These are phyloP conservation scores for Saccharomycopsis selenospora DNA, from an alignment of 805 yeast species.

Conservation along the genomic window DNA sequence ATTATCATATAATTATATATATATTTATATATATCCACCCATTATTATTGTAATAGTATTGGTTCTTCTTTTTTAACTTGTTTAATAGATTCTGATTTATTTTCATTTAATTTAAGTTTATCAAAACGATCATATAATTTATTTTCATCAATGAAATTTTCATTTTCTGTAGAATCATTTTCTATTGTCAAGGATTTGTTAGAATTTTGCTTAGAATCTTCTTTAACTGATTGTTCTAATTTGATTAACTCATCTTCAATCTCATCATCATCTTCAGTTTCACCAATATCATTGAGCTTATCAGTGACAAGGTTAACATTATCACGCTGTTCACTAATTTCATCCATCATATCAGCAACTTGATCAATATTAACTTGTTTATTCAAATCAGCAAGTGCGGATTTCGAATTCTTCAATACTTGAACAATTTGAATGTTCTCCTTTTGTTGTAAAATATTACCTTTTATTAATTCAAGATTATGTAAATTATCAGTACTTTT, in stretches of 20 bases:
- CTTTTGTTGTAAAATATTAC: slow-evolving; percentile 9
- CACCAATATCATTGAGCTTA: slow-evolving; percentile 9
- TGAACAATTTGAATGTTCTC: slow-evolving; percentile 15
- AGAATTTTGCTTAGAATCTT: not conserved
- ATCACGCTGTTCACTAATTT: slow-evolving; percentile 10
- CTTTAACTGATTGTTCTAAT: not conserved
- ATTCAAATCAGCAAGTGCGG: slow-evolving; percentile 15
- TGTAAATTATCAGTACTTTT: slow-evolving; percentile 13
- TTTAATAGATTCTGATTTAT: too few species aligned
- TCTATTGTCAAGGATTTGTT: not conserved
- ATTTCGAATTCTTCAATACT: slow-evolving; percentile 12
- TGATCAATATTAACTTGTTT: slow-evolving; percentile 11
- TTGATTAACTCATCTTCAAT: slow-evolving; percentile 7
- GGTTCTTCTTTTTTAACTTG: too few species aligned
- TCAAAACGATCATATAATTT: not conserved
- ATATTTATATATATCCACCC: slow-evolving; percentile 10
- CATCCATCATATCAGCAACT: slow-evolving; percentile 15
- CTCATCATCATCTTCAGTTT: slow-evolving; percentile 19
- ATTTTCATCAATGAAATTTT: not conserved
- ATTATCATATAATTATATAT: slow-evolving; percentile 17
- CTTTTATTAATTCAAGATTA: slow-evolving; percentile 13
- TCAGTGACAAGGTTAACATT: slow-evolving; percentile 16
- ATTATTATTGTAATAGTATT: too few species aligned
- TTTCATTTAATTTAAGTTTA: not conserved
- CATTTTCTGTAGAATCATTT: not conserved